Conservation (phyloP, 352 stramenopile genomes). For the Phytophthora cajani region DNA sequence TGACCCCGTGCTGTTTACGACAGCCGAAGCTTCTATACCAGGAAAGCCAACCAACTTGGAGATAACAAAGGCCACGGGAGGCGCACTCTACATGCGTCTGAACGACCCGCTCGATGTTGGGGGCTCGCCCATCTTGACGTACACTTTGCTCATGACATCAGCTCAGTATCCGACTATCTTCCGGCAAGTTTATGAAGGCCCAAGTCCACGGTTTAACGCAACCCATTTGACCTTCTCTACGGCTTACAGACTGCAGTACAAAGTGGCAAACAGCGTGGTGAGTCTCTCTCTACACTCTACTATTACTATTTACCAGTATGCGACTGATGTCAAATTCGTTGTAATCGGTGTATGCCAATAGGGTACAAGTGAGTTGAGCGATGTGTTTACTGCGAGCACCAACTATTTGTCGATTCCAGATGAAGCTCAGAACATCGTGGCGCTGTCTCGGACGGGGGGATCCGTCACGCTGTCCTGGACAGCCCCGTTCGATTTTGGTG, state of each 20-base stretch:
- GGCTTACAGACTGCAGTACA: constrained; percentile 56
- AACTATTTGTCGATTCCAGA: constrained; percentile 52
- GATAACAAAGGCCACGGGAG: constrained; percentile 43
- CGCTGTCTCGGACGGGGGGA: constrained; percentile 44
- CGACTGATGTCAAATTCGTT: background rate
- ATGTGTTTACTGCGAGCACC: constrained; percentile 38
- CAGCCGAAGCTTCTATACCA: constrained; percentile 40
- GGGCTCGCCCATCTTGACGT: constrained; percentile 37
- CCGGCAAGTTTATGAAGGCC: constrained; percentile 47
- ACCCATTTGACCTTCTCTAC: constrained; percentile 48
- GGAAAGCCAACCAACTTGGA: constrained; percentile 39
- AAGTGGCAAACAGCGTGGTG: constrained; percentile 46
- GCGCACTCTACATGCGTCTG: constrained; percentile 50
- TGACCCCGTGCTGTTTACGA: constrained; percentile 29
- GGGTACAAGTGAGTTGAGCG: constrained; percentile 60
- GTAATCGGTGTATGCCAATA: constrained; percentile 18
- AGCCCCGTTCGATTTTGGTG: constrained; percentile 61
- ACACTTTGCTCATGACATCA: constrained; percentile 41
- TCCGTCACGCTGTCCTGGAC: constrained; percentile 51
- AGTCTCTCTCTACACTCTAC: constrained; percentile 5
- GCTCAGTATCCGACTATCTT: constrained; percentile 48
- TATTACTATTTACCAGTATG: background rate
- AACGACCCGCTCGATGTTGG: constrained; percentile 44
- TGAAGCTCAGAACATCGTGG: constrained; percentile 37
- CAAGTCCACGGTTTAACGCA: constrained; percentile 24